Evolutionary conservation across 306 rosid genomes (phyloP).

Genomic region (Medicago ruthenica): DNA sequence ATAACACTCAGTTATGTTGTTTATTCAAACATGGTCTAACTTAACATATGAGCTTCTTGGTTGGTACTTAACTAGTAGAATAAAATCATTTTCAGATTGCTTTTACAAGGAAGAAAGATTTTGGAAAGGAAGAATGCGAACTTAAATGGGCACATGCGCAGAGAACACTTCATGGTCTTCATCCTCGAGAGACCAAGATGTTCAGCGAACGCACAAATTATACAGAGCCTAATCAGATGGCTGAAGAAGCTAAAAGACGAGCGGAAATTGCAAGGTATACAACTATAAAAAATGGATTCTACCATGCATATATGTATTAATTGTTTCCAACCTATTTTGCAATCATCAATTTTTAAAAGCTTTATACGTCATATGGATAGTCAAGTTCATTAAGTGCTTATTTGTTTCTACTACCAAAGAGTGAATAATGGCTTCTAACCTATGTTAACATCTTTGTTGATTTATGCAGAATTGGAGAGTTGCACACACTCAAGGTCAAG

Average conservation of each 20-base stretch:
- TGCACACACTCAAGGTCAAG: slow-evolving; percentile 72
- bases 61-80: background rate
- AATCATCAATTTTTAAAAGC: too few species aligned
- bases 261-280: slow-evolving; percentile 86
- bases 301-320: too few species aligned
- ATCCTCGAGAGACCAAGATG: background rate
- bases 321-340: background rate
- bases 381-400: too few species aligned
- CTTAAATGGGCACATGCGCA: background rate
- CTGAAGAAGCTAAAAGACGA: slow-evolving; percentile 69
- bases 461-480: slow-evolving; percentile 62
- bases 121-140: background rate
- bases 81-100: background rate
- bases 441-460: background rate
- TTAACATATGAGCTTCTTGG: too few species aligned
- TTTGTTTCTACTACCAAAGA: background rate
- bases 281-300: too few species aligned
- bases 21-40: too few species aligned
- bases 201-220: background rate
- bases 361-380: too few species aligned
- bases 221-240: background rate
- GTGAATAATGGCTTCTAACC: background rate
- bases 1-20: too few species aligned
- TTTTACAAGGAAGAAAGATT: background rate
- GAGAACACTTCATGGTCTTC: background rate